Evolutionary conservation across 495 filamentous ascomycete species (phyloP), one percentile per base, ranked within the genome.

Genomic region (Stereocaulon alpinum): DNA sequence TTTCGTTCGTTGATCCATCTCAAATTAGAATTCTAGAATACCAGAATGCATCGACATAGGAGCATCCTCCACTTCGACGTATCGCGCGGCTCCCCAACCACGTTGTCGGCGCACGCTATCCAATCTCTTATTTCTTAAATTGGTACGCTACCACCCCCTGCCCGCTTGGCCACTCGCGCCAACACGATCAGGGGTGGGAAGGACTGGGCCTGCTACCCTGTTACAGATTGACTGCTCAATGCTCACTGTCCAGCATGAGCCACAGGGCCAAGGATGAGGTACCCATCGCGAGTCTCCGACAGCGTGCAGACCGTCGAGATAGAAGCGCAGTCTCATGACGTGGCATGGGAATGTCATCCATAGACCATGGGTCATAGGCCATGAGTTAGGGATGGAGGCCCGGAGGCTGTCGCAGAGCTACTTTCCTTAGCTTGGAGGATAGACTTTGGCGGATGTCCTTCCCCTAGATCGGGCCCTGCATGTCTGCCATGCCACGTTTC

Each of bases 401-500:
- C 40, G 17, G 17, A 41, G 40, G 17, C 41, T 43, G 15, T 18
- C 5, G 34, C 34, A 37, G 34, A 37, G 34, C 34, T 37, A 37
- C 34, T 37, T 37, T 2, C 34, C 7, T 37, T 37, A 6, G 34
- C 34, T 37, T 12, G 0, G 7, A 7, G 34, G 34, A 37, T 59
- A 59, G 56, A 49, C 45, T 51, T 59, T 49, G 45, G 45, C 56
- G 56, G 56, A 43, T 41, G 37, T 29, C 47, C 4, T 51, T 59
- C 56, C 56, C 56, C 56, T 59, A 59, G 56, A 40, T 40, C 40
- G 40, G 56, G 47, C 34, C 49, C 56, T 50, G 37, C 45, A 50
- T 42, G 45, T 45, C 24, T 49, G 40, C 56, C 22, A 50, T 37
- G 56, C 56, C 56, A 59, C 56, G 56, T 59, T 58, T 59, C 43